A percentile compares a stretch with the other conserved stretches of the same genome.
Conservation (phyloP, 73 alveolate genomes). For the Effrenium voratum region DNA sequence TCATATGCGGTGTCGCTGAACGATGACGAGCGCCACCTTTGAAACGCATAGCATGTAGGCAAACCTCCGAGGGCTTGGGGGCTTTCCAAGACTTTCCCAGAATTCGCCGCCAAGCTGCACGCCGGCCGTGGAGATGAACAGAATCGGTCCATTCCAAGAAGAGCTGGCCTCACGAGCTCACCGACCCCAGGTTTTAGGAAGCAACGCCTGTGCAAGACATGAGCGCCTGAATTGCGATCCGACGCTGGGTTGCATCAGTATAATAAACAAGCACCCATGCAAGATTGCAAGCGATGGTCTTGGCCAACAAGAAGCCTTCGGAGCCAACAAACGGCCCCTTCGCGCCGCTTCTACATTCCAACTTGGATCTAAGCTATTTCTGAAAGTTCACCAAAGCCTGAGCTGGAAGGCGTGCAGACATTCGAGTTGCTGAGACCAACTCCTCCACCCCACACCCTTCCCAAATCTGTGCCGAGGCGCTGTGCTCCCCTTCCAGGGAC, state of each 20-base stretch:
- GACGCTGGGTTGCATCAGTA: too few species aligned
- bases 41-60: not conserved
- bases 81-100: too few species aligned
- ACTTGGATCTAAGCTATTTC: not conserved
- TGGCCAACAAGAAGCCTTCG: not conserved
- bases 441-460: not conserved
- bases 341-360: not conserved
- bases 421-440: not conserved
- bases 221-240: too few species aligned
- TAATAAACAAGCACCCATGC: too few species aligned
- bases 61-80: not conserved
- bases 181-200: not conserved
- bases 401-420: not conserved
- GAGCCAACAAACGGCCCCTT: not conserved
- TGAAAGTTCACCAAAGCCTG: too few species aligned
- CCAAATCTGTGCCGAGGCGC: not conserved
- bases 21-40: not conserved
- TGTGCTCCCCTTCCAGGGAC: slow-evolving; percentile 87
- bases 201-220: too few species aligned
- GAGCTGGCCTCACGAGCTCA: slow-evolving; percentile 33
- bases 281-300: too few species aligned
- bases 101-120: not conserved
- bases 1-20: not conserved
- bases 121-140: slow-evolving; percentile 81
- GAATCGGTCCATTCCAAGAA: slow-evolving; percentile 86